Conservation (phyloP, 257 asterid genomes). For the Solanum paucissectum region DNA sequence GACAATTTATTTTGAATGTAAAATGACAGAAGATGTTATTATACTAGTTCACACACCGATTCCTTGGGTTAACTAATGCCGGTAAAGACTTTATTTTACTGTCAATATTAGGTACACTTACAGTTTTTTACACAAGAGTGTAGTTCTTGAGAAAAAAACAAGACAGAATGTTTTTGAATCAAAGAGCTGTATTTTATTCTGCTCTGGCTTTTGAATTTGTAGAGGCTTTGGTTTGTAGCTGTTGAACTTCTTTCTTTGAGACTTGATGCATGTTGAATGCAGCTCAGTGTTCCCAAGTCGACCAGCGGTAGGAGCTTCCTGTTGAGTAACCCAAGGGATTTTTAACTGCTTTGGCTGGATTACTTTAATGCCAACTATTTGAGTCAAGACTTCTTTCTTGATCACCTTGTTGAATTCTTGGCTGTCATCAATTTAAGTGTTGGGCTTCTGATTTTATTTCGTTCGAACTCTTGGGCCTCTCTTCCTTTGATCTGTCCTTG, state of each 20-base stretch:
- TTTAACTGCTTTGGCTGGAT: not conserved
- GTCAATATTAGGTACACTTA: not conserved
- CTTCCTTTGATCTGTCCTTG: not conserved
- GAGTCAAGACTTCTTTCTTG: not conserved
- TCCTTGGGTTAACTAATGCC: not conserved
- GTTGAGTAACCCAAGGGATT: not conserved
- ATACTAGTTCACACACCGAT: not conserved
- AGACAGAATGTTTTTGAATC: not conserved
- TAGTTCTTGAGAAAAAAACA: not conserved
- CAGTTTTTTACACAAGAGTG: not conserved
- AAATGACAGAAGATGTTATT: not conserved
- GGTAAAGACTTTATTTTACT: not conserved
- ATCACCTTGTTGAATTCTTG: not conserved
- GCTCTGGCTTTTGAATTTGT: not conserved
- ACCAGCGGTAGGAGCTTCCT: not conserved
- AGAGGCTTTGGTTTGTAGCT: not conserved
- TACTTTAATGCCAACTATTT: not conserved
- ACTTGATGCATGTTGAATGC: not conserved
- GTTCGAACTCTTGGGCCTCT: not conserved
- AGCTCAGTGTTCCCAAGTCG: not conserved
- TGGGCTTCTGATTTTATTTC: not conserved
- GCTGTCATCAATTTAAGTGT: not conserved
- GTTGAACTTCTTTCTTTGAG: not conserved
- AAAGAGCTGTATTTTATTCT: not conserved
- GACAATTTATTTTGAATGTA: not conserved